A percentile compares a stretch with the other conserved stretches of the same genome.
Conservation (phyloP, 2,329 filamentous ascomycete genomes). For the Sporothrix dimorphospora region DNA sequence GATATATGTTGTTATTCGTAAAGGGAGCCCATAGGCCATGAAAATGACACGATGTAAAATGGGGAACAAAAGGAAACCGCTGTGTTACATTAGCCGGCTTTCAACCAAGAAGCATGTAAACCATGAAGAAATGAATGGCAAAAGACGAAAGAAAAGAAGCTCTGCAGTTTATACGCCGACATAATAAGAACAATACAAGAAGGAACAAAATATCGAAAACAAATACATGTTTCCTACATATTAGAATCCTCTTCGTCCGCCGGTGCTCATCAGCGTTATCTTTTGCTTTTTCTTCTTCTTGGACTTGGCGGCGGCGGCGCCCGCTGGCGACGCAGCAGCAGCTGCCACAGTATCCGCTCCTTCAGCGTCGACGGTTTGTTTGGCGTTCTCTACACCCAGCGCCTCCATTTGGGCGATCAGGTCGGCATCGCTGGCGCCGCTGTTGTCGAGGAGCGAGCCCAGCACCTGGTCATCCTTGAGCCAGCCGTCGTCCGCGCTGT, state of each 20-base stretch:
- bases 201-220: background rate
- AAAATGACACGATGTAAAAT: background rate
- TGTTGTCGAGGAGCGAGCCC: conserved; percentile 11
- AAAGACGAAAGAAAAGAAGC: background rate
- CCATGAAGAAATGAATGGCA: background rate
- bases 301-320: conserved; percentile 42
- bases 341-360: conserved; percentile 15
- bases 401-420: conserved; percentile 62
- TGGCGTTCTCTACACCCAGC: conserved; percentile 45
- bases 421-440: conserved; percentile 50
- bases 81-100: background rate
- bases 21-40: background rate
- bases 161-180: background rate
- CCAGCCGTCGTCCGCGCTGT: conserved; percentile 59
- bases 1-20: no score
- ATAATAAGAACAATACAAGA: no score
- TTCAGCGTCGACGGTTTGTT: conserved; percentile 32
- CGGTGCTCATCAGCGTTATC: conserved; percentile 72
- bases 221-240: background rate
- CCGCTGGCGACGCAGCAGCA: conserved; percentile 26
- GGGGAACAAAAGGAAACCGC: background rate
- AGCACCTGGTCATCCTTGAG: conserved; percentile 26
- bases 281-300: conserved; percentile 75
- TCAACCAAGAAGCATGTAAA: background rate
- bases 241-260: conserved; percentile 51